Percentiles rank a stretch among this genome's conserved stretches.
phyloP scores from a whole-genome alignment of 139 green algal species.

The Asterochloris erici region DNA sequence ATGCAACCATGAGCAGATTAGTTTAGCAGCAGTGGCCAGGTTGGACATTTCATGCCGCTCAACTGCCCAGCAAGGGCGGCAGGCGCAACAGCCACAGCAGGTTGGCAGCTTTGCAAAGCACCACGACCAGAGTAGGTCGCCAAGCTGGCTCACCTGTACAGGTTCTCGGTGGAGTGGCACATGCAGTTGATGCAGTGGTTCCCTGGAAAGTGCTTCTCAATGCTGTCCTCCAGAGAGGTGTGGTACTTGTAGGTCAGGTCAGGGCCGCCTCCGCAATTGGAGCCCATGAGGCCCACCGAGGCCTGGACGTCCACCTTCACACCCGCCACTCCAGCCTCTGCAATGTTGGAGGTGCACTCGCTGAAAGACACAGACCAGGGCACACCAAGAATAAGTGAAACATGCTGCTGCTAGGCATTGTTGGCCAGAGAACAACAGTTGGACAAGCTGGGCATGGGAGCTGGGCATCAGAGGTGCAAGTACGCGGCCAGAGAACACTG shows the following conservation, averaged over 20 bases:
- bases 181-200: conserved; percentile 99
- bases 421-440: too few relatives aligned
- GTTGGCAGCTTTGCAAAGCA: too few relatives aligned
- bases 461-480: too few relatives aligned
- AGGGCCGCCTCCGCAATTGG: conserved; percentile 58
- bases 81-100: too few relatives aligned
- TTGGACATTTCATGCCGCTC: too few relatives aligned
- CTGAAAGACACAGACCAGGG: not conserved
- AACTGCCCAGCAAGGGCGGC: too few relatives aligned
- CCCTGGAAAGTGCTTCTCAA: conserved; percentile 73
- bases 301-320: conserved; percentile 95
- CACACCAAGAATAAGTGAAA: not conserved
- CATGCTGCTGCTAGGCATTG: not conserved
- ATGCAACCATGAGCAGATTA: too few relatives aligned
- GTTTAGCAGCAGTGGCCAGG: too few relatives aligned
- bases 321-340: conserved; percentile 39
- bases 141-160: conserved; percentile 43
- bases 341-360: not conserved
- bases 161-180: conserved; percentile 96
- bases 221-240: conserved; percentile 68
- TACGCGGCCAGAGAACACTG: too few relatives aligned
- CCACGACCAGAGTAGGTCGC: too few relatives aligned
- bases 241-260: conserved; percentile 54
- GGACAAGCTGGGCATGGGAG: too few relatives aligned
- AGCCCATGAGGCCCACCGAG: conserved; percentile 55